Base-by-base conservation (phyloP, 2,329 filamentous ascomycete genomes). In the Sphaerulina vaccinii region DNA sequence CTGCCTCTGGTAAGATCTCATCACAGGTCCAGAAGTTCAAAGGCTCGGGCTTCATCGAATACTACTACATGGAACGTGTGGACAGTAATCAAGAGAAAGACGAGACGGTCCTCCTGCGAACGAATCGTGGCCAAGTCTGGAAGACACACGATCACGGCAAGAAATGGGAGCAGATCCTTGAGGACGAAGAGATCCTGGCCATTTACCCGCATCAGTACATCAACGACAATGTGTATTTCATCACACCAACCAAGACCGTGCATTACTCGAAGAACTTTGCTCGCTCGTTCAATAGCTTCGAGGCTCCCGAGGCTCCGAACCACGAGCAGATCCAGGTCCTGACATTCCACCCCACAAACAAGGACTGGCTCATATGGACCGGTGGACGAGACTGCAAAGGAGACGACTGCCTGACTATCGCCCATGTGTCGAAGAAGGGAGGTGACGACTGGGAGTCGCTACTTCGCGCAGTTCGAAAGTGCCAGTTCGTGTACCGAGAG, bases 301-400 rank as follows among this genome's bases (percentile, higher is more conserved):
- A 88, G 52, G 83, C 86, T 2, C 87, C 86, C 1, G 76, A 81
- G 36, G 79, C 80, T 58, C 77, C 79, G n/a, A 79, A 78, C 70
- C 70, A 63, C 15, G 65, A 74, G 5, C 65, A 65, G 5, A 61
- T 76, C 3, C 79, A 82, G 15, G 78, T 90, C 36, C 70, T 88
- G 61, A 77, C 79, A 29, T 99, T 99, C 73, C 93, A 99, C 64
- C 87, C 90, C 1, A 83, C 86, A 60, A 82, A 87, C 63, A 87
- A 86, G 67, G 87, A 96, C 64, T 96, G 90, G 90, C 77, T 97
- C 37, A 87, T 99, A 55, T 97, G 91, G 90, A 83, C 87, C 42
- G 92, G 91, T 33, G 74, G 74, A 8, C 74, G 83, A 58, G 81
- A 86, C 56, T 95, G 89, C 66, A 70, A 69, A 24, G 72, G 70